These are phyloP conservation scores for Cladosporium phlei DNA, from an alignment of 2,329 filamentous ascomycete species.

Conservation along the genomic window DNA sequence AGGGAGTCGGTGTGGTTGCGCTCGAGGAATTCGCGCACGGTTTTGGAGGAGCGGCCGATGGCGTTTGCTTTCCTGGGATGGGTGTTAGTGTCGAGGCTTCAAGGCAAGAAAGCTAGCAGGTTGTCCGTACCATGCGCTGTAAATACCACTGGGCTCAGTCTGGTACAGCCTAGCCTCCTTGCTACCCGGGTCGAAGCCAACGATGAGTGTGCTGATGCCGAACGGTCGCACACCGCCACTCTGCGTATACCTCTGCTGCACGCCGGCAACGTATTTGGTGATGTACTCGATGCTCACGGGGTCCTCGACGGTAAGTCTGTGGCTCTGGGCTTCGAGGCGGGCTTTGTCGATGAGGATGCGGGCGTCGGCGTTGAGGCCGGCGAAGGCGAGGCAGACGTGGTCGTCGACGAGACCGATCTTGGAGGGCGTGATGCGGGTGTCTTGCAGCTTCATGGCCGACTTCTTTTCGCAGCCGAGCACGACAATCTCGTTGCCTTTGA, in stretches of 20 bases:
- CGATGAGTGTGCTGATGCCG: slow-evolving; percentile 94
- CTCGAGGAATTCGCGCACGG: slow-evolving; percentile 95
- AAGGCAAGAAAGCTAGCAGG: background rate
- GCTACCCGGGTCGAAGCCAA: slow-evolving; percentile 95
- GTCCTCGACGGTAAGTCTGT: slow-evolving; percentile 94
- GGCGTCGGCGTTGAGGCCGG: slow-evolving; percentile 94
- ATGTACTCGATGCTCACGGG: slow-evolving; percentile 98
- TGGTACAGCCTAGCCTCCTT: slow-evolving; percentile 87
- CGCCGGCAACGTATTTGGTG: slow-evolving; percentile 95
- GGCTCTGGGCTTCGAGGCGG: slow-evolving; percentile 91
- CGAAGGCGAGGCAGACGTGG: slow-evolving; percentile 95
- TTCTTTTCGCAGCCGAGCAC: slow-evolving; percentile 98
- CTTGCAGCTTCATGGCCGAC: slow-evolving; percentile 98
- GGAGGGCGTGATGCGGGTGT: slow-evolving; percentile 96
- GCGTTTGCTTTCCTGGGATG: slow-evolving; percentile 89
- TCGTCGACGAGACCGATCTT: slow-evolving; percentile 96
- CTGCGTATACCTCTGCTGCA: slow-evolving; percentile 98
- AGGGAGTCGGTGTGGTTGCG: slow-evolving; percentile 98
- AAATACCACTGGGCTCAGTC: slow-evolving; percentile 98
- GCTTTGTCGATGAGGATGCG: slow-evolving; percentile 98
- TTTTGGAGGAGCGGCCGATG: slow-evolving; percentile 97
- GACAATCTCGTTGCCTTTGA: slow-evolving; percentile 91
- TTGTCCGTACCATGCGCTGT: slow-evolving; percentile 81
- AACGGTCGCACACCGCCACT: slow-evolving; percentile 98
- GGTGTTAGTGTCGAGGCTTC: background rate